Evolutionary conservation across 768 basidiomycete genomes (phyloP).

Genomic region (Auricularia cornea): DNA sequence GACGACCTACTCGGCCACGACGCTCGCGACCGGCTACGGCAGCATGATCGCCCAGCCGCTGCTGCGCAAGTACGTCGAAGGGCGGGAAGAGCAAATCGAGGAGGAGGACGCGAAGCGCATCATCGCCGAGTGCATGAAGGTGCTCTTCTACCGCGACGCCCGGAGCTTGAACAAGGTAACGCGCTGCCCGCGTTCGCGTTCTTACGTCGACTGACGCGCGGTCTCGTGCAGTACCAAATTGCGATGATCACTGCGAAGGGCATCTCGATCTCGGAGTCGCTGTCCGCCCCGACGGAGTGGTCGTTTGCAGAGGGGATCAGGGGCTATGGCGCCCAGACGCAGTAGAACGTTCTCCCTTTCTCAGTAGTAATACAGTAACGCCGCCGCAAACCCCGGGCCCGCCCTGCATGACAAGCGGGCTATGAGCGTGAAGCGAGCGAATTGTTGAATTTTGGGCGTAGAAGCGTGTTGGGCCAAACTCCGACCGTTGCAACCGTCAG

Average conservation of each 20-base stretch:
- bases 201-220: slow-evolving; percentile 2
- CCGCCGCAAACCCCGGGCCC: too few species aligned
- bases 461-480: neutral
- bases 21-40: slow-evolving; percentile 93
- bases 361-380: neutral
- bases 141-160: slow-evolving; percentile 94
- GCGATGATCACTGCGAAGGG: slow-evolving; percentile 78
- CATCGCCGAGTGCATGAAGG: slow-evolving; percentile 79
- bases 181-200: slow-evolving; percentile 11
- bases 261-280: slow-evolving; percentile 69
- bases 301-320: slow-evolving; percentile 85
- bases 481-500: neutral
- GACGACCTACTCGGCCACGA: slow-evolving; percentile 90
- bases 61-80: slow-evolving; percentile 85
- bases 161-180: slow-evolving; percentile 87
- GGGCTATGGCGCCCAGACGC: slow-evolving; percentile 87
- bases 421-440: neutral
- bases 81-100: slow-evolving; percentile 60
- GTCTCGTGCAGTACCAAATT: slow-evolving; percentile 76
- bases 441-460: neutral
- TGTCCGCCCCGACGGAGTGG: slow-evolving; percentile 74
- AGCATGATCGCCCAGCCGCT: slow-evolving; percentile 89
- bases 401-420: neutral
- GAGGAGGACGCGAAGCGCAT: slow-evolving; percentile 74
- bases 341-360: slow-evolving; percentile 32